Evolutionary conservation across 108 stramenopile species (phyloP).

Genomic region (Thalassiosira profunda): DNA sequence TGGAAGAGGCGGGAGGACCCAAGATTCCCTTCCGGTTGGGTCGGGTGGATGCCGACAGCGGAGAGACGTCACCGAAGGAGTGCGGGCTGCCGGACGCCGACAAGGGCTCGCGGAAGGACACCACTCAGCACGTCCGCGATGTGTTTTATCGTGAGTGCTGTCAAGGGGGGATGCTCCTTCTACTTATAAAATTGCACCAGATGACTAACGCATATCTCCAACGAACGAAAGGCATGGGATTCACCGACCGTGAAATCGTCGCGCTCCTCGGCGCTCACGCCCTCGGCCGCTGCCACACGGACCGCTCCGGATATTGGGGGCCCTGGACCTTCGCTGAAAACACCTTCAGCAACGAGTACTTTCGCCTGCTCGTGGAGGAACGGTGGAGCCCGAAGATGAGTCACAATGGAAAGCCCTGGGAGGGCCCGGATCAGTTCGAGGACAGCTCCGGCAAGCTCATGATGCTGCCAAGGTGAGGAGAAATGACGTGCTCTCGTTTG

Average conservation of each 20-base stretch:
- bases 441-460: conserved; percentile 87
- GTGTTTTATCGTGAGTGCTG: conserved; percentile 96
- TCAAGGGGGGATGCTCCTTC: neutral
- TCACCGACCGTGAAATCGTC: conserved; percentile 94
- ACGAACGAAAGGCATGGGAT: conserved; percentile 33
- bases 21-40: conserved; percentile 83
- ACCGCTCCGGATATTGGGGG: conserved; percentile 86
- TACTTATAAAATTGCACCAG: neutral
- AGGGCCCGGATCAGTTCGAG: conserved; percentile 90
- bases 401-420: conserved; percentile 52
- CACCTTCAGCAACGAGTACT: conserved; percentile 97
- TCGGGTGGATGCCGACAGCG: conserved; percentile 68
- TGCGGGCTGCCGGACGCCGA: conserved; percentile 93
- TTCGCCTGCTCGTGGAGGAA: conserved; percentile 94
- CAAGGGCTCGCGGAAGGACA: conserved; percentile 80
- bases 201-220: conserved; percentile 5
- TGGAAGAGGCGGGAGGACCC: conserved; percentile 69
- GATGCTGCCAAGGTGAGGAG: conserved; percentile 57
- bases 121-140: conserved; percentile 86
- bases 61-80: conserved; percentile 70
- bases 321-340: conserved; percentile 97
- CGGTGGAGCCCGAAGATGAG: conserved; percentile 86
- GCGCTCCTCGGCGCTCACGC: conserved; percentile 98
- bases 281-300: conserved; percentile 95
- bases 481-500: neutral